Base-by-base conservation (phyloP, 495 filamentous ascomycete species). In the Mycothermus thermophilus region DNA sequence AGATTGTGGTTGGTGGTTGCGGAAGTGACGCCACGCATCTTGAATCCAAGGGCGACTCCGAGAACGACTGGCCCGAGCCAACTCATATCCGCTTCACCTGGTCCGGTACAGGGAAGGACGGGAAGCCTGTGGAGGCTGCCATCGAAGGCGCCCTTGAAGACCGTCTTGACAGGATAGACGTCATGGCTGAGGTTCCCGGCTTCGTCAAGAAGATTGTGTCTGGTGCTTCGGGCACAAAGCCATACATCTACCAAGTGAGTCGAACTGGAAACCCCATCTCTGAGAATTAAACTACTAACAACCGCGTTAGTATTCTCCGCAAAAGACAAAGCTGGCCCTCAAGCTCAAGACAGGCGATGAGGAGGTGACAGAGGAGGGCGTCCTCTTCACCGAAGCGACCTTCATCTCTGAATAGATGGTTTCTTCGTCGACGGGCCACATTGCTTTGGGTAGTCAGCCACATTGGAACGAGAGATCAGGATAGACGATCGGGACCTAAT, bases 131-230 rank as follows among this genome's bases (percentile, higher is more conserved):
- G 22, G 56, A 67, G 28, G 90, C 83, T 6, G 60, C 66, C 19
- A 47, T 95, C 8, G 74, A 80, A 41, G 81, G 79, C 8, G 46
- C 59, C 9, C 62, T 93, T 8, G 82, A 75, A n/a, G 60, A 72
- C 17, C 72, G 72, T 29, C 53, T 80, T 19, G 92, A 97, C 55
- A 75, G 83, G 41, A 73, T 97, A 32, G 92, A 97, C 57, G 79
- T 97, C 36, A 92, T 97, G 87, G 83, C 78, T 7, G 84, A 97
- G 53, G 80, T 96, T 32, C 90, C 90, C 3, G 81, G 80, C 19
- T 93, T 97, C 48, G 78, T 97, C 49, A 97, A 96, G 74, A 74
- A 70, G 31, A 80, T 97, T 55, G 84, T 92, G 8, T 82, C 80
- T 25, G 75, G 69, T 27, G 83, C 87, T 27, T 83, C 76, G 2